A percentile compares a stretch with the other conserved stretches of the same genome.
These are phyloP conservation scores for Didymella pinodella DNA, from an alignment of 2,329 filamentous ascomycete species.

Conservation along the genomic window DNA sequence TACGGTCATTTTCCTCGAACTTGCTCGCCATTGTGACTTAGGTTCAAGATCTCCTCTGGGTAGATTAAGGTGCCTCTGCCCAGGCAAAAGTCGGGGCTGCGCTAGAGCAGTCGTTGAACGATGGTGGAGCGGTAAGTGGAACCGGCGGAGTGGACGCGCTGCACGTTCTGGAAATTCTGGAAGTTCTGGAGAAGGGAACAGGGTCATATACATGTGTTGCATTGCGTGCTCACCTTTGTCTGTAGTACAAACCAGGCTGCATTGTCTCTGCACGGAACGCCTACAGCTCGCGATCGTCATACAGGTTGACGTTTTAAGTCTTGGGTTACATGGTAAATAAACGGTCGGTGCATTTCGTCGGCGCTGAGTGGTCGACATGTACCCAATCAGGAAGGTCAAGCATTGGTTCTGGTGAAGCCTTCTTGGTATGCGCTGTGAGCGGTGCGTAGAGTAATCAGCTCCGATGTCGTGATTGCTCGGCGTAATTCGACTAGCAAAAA, in stretches of 20 bases:
- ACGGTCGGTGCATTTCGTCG: slow-evolving; percentile 11
- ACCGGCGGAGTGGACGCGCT: slow-evolving; percentile 20
- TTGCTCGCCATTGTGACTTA: slow-evolving; percentile 31
- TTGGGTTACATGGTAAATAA: slow-evolving; percentile 37
- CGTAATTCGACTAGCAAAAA: slow-evolving; percentile 28
- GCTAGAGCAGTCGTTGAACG: slow-evolving; percentile 1
- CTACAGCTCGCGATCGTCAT: slow-evolving; percentile 39
- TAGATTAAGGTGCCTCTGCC: background rate
- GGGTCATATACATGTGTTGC: slow-evolving; percentile 27
- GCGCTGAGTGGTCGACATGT: slow-evolving; percentile 22
- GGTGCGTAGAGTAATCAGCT: slow-evolving; percentile 18
- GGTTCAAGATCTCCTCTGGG: background rate
- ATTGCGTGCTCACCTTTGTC: slow-evolving; percentile 26
- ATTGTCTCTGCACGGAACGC: slow-evolving; percentile 8
- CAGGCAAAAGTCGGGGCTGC: background rate
- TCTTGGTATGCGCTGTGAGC: slow-evolving; percentile 35
- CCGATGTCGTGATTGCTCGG: slow-evolving; percentile 41
- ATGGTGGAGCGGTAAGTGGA: background rate
- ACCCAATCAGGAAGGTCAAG: slow-evolving; percentile 42
- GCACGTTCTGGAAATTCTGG: slow-evolving; percentile 15
- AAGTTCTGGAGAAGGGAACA: slow-evolving; percentile 6
- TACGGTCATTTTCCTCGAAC: slow-evolving; percentile 29
- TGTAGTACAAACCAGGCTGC: background rate
- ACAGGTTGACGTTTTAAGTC: slow-evolving; percentile 33
- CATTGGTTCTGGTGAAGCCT: slow-evolving; percentile 20